These are phyloP conservation scores for Suillus ampliporus DNA, from an alignment of 768 basidiomycete species.

Conservation along the genomic window DNA sequence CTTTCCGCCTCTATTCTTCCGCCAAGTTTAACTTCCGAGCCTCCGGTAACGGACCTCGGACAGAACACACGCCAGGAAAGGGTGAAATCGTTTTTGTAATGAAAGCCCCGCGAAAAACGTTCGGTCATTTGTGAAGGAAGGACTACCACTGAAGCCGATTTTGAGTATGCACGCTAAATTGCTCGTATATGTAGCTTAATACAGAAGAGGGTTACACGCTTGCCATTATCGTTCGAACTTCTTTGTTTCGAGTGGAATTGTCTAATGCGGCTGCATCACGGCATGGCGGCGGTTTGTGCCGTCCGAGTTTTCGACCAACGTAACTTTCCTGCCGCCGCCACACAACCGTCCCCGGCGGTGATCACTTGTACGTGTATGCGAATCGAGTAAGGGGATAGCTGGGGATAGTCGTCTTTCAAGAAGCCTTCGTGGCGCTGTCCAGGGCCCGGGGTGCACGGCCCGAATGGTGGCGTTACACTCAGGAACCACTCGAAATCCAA, in stretches of 20 bases:
- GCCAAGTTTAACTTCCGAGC: neutral
- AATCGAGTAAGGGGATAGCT: neutral
- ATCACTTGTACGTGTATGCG: conserved; percentile 3
- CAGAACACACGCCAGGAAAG: neutral
- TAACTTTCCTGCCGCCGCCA: neutral
- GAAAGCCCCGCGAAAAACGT: neutral
- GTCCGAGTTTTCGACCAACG: neutral
- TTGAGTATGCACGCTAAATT: neutral
- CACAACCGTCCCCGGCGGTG: conserved; percentile 1
- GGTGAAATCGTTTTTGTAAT: neutral
- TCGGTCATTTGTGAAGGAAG: neutral
- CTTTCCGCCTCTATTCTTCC: neutral
- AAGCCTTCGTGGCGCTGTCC: conserved; percentile 9
- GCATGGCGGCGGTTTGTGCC: neutral
- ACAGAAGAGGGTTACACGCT: neutral
- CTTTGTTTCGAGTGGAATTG: conserved; percentile 1
- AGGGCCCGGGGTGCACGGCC: neutral
- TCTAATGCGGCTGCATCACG: neutral
- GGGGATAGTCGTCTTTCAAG: neutral
- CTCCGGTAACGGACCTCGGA: neutral
- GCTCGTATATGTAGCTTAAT: conserved; percentile 2
- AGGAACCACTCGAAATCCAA: neutral
- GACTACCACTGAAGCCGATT: neutral
- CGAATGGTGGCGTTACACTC: neutral
- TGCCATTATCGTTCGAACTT: neutral